Base-by-base conservation (phyloP, 208 protist species). In the Leishmania aethiopica region DNA sequence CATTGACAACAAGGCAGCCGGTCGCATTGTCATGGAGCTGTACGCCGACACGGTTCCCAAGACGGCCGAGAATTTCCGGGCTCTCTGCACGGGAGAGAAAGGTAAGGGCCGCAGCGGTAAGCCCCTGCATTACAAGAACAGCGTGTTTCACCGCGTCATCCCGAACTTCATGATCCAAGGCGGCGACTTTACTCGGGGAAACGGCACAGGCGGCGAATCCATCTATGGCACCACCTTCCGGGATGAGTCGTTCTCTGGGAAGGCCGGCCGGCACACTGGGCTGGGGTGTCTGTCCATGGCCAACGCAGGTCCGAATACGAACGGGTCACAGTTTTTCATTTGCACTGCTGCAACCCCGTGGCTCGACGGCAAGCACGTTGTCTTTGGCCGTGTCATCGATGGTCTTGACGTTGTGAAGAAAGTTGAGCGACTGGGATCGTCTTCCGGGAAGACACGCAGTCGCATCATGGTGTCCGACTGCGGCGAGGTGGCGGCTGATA, bases 211-310 rank as follows among this genome's bases (percentile, higher is more conserved):
- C 79, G 99, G 99, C 35, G 95, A 99, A 81, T 99, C 97, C 57
- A 99, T 99, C 92, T 99, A 99, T 92, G 99, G 99, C 81, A 96
- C 90, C 1, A 98, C 95, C 25, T 99, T 99, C 84, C 86, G 88
- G n/a, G 98, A 99, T 84, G 98, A 99, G 91, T 98, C 98, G 80
- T 99, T 99, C 82, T 94, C 94, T 45, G 94, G 98, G 37, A 99
- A 99, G 91, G 96, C 97, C 25, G 95, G 95, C 25, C 89, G 88
- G 77, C 95, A 98, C 86, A 97, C 91, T 25, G 93, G 94, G 47
- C 67, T 97, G 45, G 98, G 98, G 73, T 92, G 97, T 55, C 94
- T 99, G 3, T 99, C 99, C 17, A 99, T 99, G 99, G 99, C 99
- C 37, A 99, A 99, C 83, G 91, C 98, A 17, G 99, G 99, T 42